phyloP scores from a whole-genome alignment of 495 filamentous ascomycete species.

The Achaetomiella virescens region DNA sequence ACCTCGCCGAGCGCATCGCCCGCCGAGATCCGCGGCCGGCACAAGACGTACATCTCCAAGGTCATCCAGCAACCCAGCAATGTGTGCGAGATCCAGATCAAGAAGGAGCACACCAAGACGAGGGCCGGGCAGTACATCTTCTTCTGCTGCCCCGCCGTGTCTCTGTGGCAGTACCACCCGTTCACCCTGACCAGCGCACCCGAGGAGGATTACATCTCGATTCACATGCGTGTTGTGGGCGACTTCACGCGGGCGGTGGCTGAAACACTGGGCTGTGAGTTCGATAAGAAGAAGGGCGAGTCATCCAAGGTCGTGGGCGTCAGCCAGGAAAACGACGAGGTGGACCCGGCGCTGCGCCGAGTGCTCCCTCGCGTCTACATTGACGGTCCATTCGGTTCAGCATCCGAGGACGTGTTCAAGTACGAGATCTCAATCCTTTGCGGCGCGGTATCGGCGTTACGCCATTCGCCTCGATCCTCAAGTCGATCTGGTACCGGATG shows the following conservation, averaged over 20 bases:
- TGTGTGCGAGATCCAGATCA: conserved; percentile 79
- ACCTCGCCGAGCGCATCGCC: conserved; percentile 62
- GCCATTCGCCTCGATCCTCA: conserved; percentile 70
- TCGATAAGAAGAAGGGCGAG: conserved; percentile 51
- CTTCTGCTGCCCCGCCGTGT: conserved; percentile 74
- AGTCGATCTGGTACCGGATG: conserved; percentile 84
- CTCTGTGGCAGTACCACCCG: conserved; percentile 73
- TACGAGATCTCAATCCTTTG: conserved; percentile 65
- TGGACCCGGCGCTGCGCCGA: conserved; percentile 61
- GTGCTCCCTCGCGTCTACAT: conserved; percentile 70
- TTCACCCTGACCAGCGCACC: conserved; percentile 75
- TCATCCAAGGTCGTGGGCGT: conserved; percentile 59
- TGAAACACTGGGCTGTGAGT: conserved; percentile 61
- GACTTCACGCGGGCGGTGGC: conserved; percentile 63
- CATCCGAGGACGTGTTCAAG: conserved; percentile 72
- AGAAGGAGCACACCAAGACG: conserved; percentile 73
- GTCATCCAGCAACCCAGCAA: conserved; percentile 79
- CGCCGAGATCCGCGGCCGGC: conserved; percentile 63
- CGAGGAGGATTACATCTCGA: conserved; percentile 76
- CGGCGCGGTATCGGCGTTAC: conserved; percentile 68
- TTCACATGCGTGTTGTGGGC: conserved; percentile 67
- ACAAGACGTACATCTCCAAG: conserved; percentile 74
- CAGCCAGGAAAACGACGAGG: conserved; percentile 49
- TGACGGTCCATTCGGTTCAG: conserved; percentile 73
- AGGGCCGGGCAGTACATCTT: conserved; percentile 77